phyloP scores from a whole-genome alignment of 2,329 filamentous ascomycete species.

The Annulohypoxylon truncatum region DNA sequence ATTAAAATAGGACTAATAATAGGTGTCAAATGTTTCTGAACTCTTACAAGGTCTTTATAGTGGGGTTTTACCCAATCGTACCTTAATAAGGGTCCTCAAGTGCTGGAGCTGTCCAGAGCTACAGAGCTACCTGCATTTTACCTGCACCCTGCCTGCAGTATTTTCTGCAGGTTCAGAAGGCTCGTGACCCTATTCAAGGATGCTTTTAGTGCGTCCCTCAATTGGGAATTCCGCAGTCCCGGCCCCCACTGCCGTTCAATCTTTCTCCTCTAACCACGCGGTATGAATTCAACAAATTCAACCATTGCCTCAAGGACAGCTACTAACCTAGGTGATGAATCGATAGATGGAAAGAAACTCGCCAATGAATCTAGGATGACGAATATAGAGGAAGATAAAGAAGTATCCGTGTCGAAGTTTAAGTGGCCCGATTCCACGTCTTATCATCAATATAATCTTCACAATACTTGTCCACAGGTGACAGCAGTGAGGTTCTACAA shows the following conservation, averaged over 20 bases:
- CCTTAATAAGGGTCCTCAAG: conserved; percentile 33
- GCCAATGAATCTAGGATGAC: not conserved
- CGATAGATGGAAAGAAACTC: not conserved
- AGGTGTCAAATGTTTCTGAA: conserved; percentile 1
- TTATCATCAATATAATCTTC: conserved; percentile 9
- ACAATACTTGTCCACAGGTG: conserved; percentile 5
- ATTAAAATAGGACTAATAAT: not conserved
- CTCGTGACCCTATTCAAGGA: conserved; percentile 29
- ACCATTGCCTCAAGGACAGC: not conserved
- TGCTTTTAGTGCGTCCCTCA: not conserved
- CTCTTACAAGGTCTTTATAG: conserved; percentile 1
- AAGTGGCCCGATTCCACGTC: conserved; percentile 19
- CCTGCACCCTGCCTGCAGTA: conserved; percentile 7
- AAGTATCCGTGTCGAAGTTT: conserved; percentile 25
- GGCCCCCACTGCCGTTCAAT: conserved; percentile 21
- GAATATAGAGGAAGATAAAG: not conserved
- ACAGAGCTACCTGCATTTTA: conserved; percentile 19
- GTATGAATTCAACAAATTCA: conserved; percentile 1
- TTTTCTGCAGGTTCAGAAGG: conserved; percentile 30
- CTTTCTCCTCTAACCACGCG: conserved; percentile 2
- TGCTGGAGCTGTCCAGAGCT: conserved; percentile 8
- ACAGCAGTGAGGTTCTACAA: not conserved
- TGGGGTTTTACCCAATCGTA: conserved; percentile 26
- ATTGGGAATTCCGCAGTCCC: conserved; percentile 22
- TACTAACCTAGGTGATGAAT: not conserved